A percentile compares a stretch with the other conserved stretches of the same genome.
Evolutionary conservation across 345 rosid species (phyloP).

Genomic region (Acer campestre): DNA sequence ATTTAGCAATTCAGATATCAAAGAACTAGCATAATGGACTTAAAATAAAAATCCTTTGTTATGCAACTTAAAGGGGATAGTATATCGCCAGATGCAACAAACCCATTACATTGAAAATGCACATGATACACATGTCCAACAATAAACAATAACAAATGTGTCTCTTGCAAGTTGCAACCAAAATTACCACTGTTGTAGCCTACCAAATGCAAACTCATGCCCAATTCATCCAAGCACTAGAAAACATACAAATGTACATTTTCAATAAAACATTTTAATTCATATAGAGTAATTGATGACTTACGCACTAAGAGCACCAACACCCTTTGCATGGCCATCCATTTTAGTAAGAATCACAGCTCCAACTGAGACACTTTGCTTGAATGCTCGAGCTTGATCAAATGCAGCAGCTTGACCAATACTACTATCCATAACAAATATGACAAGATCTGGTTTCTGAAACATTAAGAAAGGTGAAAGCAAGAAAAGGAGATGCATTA

Average conservation of each 20-base stretch:
- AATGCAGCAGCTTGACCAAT: constrained; percentile 89
- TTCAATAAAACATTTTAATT: neutral
- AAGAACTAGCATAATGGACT: neutral
- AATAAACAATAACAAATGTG: neutral
- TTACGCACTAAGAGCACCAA: constrained; percentile 97
- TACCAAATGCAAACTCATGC: neutral
- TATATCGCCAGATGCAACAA: neutral
- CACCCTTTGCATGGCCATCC: constrained; percentile 99
- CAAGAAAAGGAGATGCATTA: constrained; percentile 14
- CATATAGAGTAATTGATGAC: constrained; percentile 25
- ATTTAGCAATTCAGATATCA: neutral
- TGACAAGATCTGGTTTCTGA: constrained; percentile 94
- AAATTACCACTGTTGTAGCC: neutral
- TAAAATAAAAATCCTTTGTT: no score
- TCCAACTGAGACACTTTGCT: constrained; percentile 86
- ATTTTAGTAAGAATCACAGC: constrained; percentile 93
- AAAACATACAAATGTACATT: neutral
- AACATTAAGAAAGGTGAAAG: constrained; percentile 16
- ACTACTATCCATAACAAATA: constrained; percentile 95
- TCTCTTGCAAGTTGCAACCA: neutral
- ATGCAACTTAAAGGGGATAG: neutral
- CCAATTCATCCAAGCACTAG: neutral
- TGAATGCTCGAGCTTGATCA: constrained; percentile 95
- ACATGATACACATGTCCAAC: neutral
- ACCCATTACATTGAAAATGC: neutral